These are phyloP conservation scores for Trypanosomatidae sp. DNA, from an alignment of 208 protist genomes.

Conservation along the genomic window DNA sequence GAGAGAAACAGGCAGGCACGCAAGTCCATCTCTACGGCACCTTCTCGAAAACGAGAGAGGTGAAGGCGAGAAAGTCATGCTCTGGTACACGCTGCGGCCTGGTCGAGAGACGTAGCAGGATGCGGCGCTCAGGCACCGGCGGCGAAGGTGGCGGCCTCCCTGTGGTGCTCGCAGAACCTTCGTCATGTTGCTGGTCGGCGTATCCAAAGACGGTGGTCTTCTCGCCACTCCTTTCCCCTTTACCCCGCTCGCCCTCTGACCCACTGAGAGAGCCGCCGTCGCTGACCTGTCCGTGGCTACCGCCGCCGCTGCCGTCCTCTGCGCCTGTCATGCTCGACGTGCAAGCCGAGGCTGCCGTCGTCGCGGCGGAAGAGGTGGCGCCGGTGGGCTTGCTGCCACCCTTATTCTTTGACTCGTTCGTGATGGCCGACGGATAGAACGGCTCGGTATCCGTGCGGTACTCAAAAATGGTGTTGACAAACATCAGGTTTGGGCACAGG, in stretches of 20 bases:
- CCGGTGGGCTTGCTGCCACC: neutral
- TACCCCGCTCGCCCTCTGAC: neutral
- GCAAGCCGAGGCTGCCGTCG: slow-evolving; percentile 1
- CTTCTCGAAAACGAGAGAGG: slow-evolving; percentile 30
- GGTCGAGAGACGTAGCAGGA: slow-evolving; percentile 24
- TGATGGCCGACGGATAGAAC: neutral
- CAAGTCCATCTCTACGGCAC: slow-evolving; percentile 3
- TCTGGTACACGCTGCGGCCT: slow-evolving; percentile 24
- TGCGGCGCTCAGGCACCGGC: slow-evolving; percentile 4
- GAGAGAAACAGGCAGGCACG: neutral
- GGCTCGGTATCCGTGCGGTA: slow-evolving; percentile 26
- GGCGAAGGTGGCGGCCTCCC: neutral
- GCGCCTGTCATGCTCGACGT: slow-evolving; percentile 12
- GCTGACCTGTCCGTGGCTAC: slow-evolving; percentile 6
- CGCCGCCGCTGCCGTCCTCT: slow-evolving; percentile 16
- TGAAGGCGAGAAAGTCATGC: slow-evolving; percentile 29
- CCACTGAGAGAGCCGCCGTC: neutral
- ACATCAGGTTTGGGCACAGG: slow-evolving; percentile 32
- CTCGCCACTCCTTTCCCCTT: neutral
- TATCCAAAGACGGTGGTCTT: neutral
- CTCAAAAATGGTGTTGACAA: slow-evolving; percentile 20
- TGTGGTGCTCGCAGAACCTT: neutral
- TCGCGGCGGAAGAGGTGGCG: slow-evolving; percentile 1
- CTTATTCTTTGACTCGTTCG: neutral
- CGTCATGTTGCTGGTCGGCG: neutral